Conservation (phyloP, 306 rosid genomes). For the Quercus mongolica region DNA sequence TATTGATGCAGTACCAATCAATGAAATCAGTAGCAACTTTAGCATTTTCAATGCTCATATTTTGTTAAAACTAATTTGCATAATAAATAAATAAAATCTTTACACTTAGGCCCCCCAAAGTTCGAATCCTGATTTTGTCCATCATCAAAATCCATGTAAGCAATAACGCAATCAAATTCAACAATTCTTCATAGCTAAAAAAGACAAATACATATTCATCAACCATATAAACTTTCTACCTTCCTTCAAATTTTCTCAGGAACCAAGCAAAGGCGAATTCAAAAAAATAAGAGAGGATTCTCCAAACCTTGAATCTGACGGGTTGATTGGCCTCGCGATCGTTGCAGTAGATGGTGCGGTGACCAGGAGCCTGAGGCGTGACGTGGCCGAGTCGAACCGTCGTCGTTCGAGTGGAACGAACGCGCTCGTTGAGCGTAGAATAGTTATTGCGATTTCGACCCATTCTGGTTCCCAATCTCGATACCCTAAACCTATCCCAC, state of each 20-base stretch:
- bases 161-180: too few relatives aligned
- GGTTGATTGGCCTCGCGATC: conserved; percentile 74
- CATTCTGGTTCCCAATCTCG: conserved; percentile 45
- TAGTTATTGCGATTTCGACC: conserved; percentile 8
- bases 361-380: conserved; percentile 89
- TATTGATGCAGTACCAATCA: too few relatives aligned
- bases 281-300: neutral
- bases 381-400: conserved; percentile 79
- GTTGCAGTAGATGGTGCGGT: conserved; percentile 85
- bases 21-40: too few relatives aligned
- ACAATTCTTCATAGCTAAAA: too few relatives aligned
- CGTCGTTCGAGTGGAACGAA: conserved; percentile 38
- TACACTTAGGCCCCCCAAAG: too few relatives aligned
- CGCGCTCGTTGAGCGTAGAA: conserved; percentile 31
- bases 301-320: conserved; percentile 68
- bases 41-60: too few relatives aligned
- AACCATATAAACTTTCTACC: neutral
- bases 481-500: conserved; percentile 30
- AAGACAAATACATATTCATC: too few relatives aligned
- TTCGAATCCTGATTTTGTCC: too few relatives aligned
- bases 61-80: too few relatives aligned
- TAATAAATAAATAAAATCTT: too few relatives aligned
- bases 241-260: neutral
- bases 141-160: too few relatives aligned
- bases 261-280: neutral